These are phyloP conservation scores for Candida tetrigidarum DNA, from an alignment of 1,139 yeast species.

Conservation along the genomic window DNA sequence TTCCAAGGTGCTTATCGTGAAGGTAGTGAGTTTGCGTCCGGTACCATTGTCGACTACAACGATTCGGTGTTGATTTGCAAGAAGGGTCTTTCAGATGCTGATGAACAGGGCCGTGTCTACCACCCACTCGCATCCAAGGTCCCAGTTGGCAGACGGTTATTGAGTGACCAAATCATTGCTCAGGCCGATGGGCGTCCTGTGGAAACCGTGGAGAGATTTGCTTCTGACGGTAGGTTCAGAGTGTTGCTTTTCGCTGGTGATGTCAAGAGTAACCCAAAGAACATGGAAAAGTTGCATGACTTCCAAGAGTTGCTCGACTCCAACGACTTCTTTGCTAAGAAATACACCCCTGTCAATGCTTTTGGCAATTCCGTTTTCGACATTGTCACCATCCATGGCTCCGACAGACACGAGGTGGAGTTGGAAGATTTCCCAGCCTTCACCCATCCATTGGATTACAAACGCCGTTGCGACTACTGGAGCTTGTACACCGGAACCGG, in stretches of 20 bases:
- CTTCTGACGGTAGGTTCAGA: slow-evolving; percentile 29
- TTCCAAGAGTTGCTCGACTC: slow-evolving; percentile 21
- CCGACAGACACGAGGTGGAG: slow-evolving; percentile 23
- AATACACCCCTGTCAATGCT: slow-evolving; percentile 28
- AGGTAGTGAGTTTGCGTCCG: slow-evolving; percentile 37
- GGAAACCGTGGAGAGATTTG: slow-evolving; percentile 25
- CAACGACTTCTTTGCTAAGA: slow-evolving; percentile 21
- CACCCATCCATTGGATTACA: slow-evolving; percentile 27
- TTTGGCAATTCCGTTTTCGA: slow-evolving; percentile 28
- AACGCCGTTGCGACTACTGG: slow-evolving; percentile 32
- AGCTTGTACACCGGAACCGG: slow-evolving; percentile 27
- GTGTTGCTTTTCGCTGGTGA: slow-evolving; percentile 29
- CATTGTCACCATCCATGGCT: slow-evolving; percentile 25
- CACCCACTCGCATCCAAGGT: slow-evolving; percentile 22
- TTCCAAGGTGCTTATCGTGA: slow-evolving; percentile 25
- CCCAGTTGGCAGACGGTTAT: slow-evolving; percentile 30
- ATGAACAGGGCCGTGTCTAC: slow-evolving; percentile 9
- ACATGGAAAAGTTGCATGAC: slow-evolving; percentile 16
- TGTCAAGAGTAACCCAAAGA: slow-evolving; percentile 16
- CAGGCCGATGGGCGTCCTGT: slow-evolving; percentile 30
- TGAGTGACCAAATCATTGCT: slow-evolving; percentile 23
- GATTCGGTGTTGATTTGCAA: slow-evolving; percentile 21
- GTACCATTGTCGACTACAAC: slow-evolving; percentile 32
- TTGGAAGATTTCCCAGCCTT: slow-evolving; percentile 29
- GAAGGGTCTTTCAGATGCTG: slow-evolving; percentile 7